These are phyloP conservation scores for Nothophytophthora sp. DNA, from an alignment of 352 stramenopile genomes.

Conservation along the genomic window DNA sequence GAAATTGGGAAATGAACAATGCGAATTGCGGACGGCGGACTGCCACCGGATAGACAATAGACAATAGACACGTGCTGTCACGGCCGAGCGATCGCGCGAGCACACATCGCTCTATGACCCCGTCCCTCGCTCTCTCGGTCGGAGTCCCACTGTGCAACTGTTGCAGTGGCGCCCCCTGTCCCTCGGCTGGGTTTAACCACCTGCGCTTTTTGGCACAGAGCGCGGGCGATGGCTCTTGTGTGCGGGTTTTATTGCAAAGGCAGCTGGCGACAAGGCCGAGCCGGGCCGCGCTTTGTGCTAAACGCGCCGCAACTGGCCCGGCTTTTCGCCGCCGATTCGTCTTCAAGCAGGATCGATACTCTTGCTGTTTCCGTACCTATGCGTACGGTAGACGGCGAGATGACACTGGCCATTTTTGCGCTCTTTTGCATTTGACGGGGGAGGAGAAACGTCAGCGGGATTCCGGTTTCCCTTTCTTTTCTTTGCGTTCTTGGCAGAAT, in stretches of 20 bases:
- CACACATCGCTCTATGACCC: background rate
- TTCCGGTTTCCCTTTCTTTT: no score
- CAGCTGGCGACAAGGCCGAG: constrained; percentile 5
- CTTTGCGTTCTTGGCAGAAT: no score
- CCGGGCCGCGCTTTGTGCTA: no score
- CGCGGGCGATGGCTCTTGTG: background rate
- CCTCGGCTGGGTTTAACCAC: background rate
- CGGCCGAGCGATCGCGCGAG: background rate
- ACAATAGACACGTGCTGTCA: background rate
- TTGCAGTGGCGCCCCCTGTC: background rate
- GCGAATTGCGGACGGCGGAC: no score
- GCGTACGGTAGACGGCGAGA: no score
- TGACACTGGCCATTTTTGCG: no score
- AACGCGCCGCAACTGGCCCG: constrained; percentile 11
- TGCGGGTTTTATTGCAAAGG: constrained; percentile 2
- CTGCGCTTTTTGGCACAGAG: background rate
- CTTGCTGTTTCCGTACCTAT: no score
- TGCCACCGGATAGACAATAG: background rate
- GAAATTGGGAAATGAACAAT: no score
- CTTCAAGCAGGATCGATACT: no score
- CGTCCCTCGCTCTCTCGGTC: background rate
- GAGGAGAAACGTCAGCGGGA: no score
- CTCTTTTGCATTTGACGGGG: no score
- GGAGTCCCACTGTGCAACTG: background rate
- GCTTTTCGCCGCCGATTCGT: no score